Base-by-base conservation (phyloP, 2,329 filamentous ascomycete genomes). In the Penicillium sp. region DNA sequence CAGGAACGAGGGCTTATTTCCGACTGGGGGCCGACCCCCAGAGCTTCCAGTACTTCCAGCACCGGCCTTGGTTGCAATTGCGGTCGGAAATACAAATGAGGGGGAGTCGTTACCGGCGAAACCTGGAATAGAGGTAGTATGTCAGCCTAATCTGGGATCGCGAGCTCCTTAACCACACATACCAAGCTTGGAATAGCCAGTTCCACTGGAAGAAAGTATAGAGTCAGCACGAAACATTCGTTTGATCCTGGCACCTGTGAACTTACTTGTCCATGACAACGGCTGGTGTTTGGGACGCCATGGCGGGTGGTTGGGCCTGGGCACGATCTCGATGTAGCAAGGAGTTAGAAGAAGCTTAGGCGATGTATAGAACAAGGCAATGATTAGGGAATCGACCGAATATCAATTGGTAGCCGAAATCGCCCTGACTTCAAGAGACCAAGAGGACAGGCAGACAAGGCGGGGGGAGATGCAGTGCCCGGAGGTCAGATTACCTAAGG, bases 231-330 rank as follows among this genome's bases (percentile, higher is more conserved):
- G 39, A 55, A 65, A 59, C 60, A 65, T 32, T 18, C 50, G 46
- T 56, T 40, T n/a, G 14, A 32, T 20, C 18, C 29, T 40, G 59
- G 60, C 44, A 44, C 37, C 37, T 40, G 20, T 40, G 58, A 65
- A 84, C 91, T 80, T 88, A 97, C 94, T 99, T 99, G 94, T 99
- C 94, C 93, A 99, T 99, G 91, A 99, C 94, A 97, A 99, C 94
- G 90, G 94, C 94, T 71, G 94, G 94, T 75, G 94, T 97, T 86
- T 97, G 93, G 81, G 89, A 89, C 74, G 94, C 93, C 94, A 99
- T 99, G 61, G 69, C 74, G 70, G 59, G 58, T 56, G 51, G 44
- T 50, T 34, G 47, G 52, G 55, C 20, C 18, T 53, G 37, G 43
- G 37, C n/a, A 44, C 55, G 52, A 56, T 53, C 49, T 32, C 26